Conservation (phyloP, 2,329 filamentous ascomycete species). For the Aotearoamyces nothofagi region DNA sequence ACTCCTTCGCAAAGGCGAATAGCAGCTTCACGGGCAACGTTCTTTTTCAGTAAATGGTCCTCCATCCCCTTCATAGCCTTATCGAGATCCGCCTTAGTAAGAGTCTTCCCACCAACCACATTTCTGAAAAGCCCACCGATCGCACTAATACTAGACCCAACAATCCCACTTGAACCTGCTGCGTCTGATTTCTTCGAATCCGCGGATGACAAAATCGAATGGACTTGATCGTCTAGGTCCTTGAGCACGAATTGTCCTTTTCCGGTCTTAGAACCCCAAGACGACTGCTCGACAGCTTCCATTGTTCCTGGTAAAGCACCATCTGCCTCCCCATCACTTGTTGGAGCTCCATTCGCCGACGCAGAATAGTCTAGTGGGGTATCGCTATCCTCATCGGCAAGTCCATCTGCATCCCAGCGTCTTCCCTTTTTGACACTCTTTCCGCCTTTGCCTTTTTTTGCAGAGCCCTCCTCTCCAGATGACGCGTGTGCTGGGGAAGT, state of each 20-base stretch:
- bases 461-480: slow-evolving; percentile 66
- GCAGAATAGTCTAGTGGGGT: slow-evolving; percentile 83
- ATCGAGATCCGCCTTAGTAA: slow-evolving; percentile 78
- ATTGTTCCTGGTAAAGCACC: slow-evolving; percentile 37
- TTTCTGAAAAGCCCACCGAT: slow-evolving; percentile 87
- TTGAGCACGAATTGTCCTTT: slow-evolving; percentile 91
- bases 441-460: slow-evolving; percentile 38
- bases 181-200: slow-evolving; percentile 42
- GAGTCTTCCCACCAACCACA: slow-evolving; percentile 82
- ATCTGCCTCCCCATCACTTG: slow-evolving; percentile 33
- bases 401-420: slow-evolving; percentile 83
- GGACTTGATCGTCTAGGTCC: slow-evolving; percentile 85
- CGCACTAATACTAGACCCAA: slow-evolving; percentile 66
- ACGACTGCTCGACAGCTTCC: slow-evolving; percentile 60
- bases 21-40: slow-evolving; percentile 88
- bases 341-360: slow-evolving; percentile 32
- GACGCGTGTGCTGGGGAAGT: slow-evolving; percentile 45
- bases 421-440: slow-evolving; percentile 63
- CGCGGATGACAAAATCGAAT: slow-evolving; percentile 74
- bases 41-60: slow-evolving; percentile 86
- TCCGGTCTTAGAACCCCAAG: slow-evolving; percentile 72
- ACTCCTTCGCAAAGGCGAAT: slow-evolving; percentile 84
- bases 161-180: slow-evolving; percentile 41
- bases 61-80: slow-evolving; percentile 95
- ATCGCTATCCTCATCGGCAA: slow-evolving; percentile 65